These are phyloP conservation scores for Lentinula boryana DNA, from an alignment of 768 basidiomycete genomes.

Conservation along the genomic window DNA sequence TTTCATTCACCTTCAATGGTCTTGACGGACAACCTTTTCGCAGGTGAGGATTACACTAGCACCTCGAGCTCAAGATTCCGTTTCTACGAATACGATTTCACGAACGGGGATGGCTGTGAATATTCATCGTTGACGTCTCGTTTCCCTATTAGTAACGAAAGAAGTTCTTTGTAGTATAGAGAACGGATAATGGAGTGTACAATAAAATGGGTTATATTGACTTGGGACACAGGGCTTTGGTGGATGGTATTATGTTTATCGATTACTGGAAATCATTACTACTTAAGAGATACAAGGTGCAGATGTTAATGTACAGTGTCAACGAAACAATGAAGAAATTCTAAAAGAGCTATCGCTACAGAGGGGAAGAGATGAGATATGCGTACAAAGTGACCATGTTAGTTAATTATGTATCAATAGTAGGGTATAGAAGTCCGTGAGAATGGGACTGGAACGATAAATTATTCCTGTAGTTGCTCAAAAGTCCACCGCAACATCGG, in stretches of 20 bases:
- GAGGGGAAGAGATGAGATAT: not conserved
- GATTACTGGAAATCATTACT: not conserved
- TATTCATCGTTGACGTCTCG: not conserved
- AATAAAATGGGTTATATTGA: too few relatives aligned
- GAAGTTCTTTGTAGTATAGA: not conserved
- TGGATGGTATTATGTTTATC: not conserved
- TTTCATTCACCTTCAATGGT: not conserved
- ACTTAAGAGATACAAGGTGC: not conserved
- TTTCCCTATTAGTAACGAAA: not conserved
- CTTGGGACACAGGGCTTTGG: too few relatives aligned
- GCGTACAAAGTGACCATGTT: not conserved
- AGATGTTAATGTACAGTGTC: not conserved
- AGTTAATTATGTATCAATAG: not conserved
- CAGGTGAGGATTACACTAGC: not conserved
- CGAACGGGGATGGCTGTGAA: not conserved
- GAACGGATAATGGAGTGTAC: too few relatives aligned
- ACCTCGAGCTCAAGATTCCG: not conserved
- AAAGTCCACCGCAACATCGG: constrained; percentile 38
- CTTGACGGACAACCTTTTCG: not conserved
- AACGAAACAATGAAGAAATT: not conserved
- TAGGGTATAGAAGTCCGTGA: not conserved
- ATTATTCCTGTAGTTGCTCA: not conserved
- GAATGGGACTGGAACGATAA: too few relatives aligned
- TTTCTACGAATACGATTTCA: not conserved
- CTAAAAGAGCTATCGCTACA: not conserved